These are phyloP conservation scores for Ceriops tagal DNA, from an alignment of 345 rosid species.

Conservation along the genomic window DNA sequence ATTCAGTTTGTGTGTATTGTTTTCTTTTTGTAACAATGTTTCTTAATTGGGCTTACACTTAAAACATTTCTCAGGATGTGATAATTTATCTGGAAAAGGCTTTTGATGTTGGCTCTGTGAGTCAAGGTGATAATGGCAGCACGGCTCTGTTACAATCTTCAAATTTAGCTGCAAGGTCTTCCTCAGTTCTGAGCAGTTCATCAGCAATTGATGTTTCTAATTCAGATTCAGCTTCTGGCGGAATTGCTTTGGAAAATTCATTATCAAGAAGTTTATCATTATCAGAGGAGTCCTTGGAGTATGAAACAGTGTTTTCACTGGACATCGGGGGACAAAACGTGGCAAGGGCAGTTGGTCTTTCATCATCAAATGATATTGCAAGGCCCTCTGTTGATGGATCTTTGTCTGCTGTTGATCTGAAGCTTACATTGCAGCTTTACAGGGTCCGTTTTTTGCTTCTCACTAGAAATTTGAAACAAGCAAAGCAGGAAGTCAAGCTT, in stretches of 20 bases:
- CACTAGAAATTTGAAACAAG: slow-evolving; percentile 83
- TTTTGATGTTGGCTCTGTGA: slow-evolving; percentile 54
- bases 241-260: slow-evolving; percentile 61
- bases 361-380: slow-evolving; percentile 53
- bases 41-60: neutral
- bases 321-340: slow-evolving; percentile 69
- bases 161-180: slow-evolving; percentile 54
- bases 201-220: slow-evolving; percentile 53
- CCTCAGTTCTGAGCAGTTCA: slow-evolving; percentile 60
- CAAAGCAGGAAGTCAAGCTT: slow-evolving; percentile 96
- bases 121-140: slow-evolving; percentile 66
- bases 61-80: slow-evolving; percentile 50
- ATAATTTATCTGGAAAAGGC: slow-evolving; percentile 70
- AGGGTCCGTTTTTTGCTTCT: slow-evolving; percentile 84
- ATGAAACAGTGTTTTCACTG: slow-evolving; percentile 58
- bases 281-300: slow-evolving; percentile 73
- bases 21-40: no score
- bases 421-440: slow-evolving; percentile 93
- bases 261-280: slow-evolving; percentile 58
- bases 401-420: slow-evolving; percentile 60
- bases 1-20: no score
- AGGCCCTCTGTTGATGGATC: slow-evolving; percentile 56
- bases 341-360: slow-evolving; percentile 45
- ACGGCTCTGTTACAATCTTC: slow-evolving; percentile 50
- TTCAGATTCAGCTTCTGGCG: slow-evolving; percentile 49